Conservation (phyloP, 495 filamentous ascomycete species). For the Acidomyces sp. region DNA sequence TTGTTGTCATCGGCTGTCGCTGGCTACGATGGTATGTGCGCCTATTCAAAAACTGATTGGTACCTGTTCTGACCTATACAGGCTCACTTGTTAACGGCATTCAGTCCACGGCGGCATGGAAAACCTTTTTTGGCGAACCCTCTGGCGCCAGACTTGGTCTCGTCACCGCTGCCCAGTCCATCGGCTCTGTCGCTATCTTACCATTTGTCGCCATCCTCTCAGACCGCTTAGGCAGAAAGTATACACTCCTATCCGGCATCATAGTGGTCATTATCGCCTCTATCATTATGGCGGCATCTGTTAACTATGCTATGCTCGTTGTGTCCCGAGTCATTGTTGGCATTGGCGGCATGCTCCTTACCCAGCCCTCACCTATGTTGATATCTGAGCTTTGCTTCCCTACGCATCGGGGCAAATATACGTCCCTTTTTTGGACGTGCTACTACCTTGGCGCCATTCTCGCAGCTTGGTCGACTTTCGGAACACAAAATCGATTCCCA, state of each 20-base stretch:
- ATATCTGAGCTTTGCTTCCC: conserved; percentile 14
- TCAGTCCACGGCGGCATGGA: conserved; percentile 36
- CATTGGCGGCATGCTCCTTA: conserved; percentile 5
- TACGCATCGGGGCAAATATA: conserved; percentile 17
- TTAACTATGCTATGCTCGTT: conserved; percentile 7
- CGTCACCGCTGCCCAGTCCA: conserved; percentile 13
- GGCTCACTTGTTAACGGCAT: conserved; percentile 32
- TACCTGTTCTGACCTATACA: conserved; percentile 13
- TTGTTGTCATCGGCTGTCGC: conserved; percentile 31
- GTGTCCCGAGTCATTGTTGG: conserved; percentile 14
- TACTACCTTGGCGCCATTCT: conserved; percentile 19
- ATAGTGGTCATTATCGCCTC: conserved; percentile 13
- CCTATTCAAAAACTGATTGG: neutral
- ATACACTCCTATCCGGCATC: conserved; percentile 4
- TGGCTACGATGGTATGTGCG: conserved; percentile 28
- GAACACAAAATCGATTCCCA: conserved; percentile 1
- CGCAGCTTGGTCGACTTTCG: conserved; percentile 15
- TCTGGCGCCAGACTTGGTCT: conserved; percentile 20
- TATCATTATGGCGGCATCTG: conserved; percentile 13
- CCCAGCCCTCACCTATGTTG: conserved; percentile 7
- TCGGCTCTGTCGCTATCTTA: conserved; percentile 12
- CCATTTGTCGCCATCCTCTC: conserved; percentile 6
- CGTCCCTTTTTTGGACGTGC: conserved; percentile 7
- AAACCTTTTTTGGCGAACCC: conserved; percentile 32
- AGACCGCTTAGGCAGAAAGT: conserved; percentile 11